Base-by-base conservation (phyloP, 495 filamentous ascomycete species). In the Penicillium samsonianum region DNA sequence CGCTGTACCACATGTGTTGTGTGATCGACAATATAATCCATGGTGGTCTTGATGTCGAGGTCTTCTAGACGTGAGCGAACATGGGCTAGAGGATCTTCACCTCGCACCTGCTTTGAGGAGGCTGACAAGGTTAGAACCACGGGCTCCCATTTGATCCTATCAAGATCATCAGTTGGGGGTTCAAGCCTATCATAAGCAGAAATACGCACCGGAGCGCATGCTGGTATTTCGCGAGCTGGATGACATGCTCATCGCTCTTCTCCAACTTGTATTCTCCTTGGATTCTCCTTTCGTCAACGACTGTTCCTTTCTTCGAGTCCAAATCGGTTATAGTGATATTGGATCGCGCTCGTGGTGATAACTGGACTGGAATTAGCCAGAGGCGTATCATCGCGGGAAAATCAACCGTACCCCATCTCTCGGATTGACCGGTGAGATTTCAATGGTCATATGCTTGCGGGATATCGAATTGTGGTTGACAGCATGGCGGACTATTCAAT, bases 1-100 rank as follows among this genome's bases (percentile, higher is more conserved):
- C 83, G 87, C 16, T 90, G 85, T 19, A 98, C 86, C 19, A 96
- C 87, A 69, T 98, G 92, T 0, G 93, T 95, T 0, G 94, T 97
- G 0, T 78, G 70, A 40, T 72, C 82, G 37, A 80, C 68, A 3
- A 91, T 76, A 67, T 90, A 98, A 16, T 87, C 84, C 19, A 81
- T 77, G 41, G 89, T 75, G 17, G 88, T 85, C 66, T 98, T 98
- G 67, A 98, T 88, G 70, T 96, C 95, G 28, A 95, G 81, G 53
- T 84, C 82, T 65, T 92, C 90, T 9, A 96, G 78, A 42, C 80
- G 81, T 30, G 81, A 78, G 57, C 84, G 82, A 20, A 88, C 74
- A 17, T 70, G 80, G 2, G 73, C 78, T 12, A 88, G 72, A 47
- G 87, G 82, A 19, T 91, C 88, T 60, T 89, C 83, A 10, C 82